Percentiles rank a stretch among this genome's conserved stretches.
Evolutionary conservation across 2,329 filamentous ascomycete species (phyloP).

Genomic region (Aciculosporium take): DNA sequence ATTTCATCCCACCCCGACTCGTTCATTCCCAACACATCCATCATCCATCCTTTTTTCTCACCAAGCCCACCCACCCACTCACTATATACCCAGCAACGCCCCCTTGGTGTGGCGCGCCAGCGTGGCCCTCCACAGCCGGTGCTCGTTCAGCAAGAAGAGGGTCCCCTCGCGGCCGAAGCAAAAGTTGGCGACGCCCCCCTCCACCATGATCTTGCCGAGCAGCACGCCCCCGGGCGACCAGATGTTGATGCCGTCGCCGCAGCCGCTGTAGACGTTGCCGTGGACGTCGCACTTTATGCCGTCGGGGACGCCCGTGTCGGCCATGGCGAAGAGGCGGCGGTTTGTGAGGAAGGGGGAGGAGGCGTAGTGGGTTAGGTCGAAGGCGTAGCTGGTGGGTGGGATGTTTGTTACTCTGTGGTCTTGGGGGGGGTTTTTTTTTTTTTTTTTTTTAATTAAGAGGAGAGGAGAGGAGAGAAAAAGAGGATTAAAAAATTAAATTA

Average conservation of each 20-base stretch:
- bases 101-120: slow-evolving; percentile 8
- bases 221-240: slow-evolving; percentile 31
- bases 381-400: slow-evolving; percentile 18
- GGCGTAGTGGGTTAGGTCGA: slow-evolving; percentile 18
- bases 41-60: no score
- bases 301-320: slow-evolving; percentile 31
- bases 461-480: no score
- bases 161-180: slow-evolving; percentile 29
- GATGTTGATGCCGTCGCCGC: slow-evolving; percentile 33
- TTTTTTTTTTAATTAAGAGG: no score
- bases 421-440: no score
- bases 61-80: no score
- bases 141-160: slow-evolving; percentile 34
- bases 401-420: no score
- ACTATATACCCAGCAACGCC: slow-evolving; percentile 10
- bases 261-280: slow-evolving; percentile 35
- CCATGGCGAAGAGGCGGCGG: slow-evolving; percentile 35
- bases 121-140: slow-evolving; percentile 24
- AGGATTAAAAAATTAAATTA: no score
- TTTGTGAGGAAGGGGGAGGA: slow-evolving; percentile 28
- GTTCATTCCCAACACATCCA: no score
- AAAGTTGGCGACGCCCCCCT: slow-evolving; percentile 31
- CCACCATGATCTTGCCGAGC: slow-evolving; percentile 29
- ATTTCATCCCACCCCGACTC: no score
- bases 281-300: slow-evolving; percentile 31